A percentile compares a stretch with the other conserved stretches of the same genome.
phyloP scores from a whole-genome alignment of 2,329 filamentous ascomycete species.

The Cephalotrichum gorgonifer region DNA sequence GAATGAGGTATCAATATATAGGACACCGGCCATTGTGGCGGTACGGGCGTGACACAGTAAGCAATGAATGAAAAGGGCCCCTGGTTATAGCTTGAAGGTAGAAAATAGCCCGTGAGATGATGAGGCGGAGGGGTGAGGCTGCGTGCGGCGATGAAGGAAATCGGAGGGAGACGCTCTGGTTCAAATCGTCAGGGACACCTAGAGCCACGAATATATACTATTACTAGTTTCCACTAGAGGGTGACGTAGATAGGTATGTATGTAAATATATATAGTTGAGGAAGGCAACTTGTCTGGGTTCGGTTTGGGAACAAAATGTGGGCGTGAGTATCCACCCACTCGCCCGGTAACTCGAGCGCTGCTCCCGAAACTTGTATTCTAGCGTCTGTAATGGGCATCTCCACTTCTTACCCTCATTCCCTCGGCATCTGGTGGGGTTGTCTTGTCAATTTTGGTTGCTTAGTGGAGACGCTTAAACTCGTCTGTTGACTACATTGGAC shows the following conservation, averaged over 20 bases:
- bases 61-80: too few relatives aligned
- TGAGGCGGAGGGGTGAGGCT: background rate
- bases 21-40: background rate
- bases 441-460: background rate
- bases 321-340: too few relatives aligned
- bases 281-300: background rate
- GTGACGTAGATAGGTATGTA: background rate
- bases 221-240: too few relatives aligned
- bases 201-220: too few relatives aligned
- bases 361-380: too few relatives aligned
- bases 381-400: too few relatives aligned
- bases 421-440: background rate
- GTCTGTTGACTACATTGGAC: too few relatives aligned
- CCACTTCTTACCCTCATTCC: too few relatives aligned
- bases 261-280: background rate
- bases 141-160: background rate
- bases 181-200: background rate
- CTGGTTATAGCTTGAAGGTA: background rate
- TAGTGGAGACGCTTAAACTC: too few relatives aligned
- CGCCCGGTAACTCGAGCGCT: too few relatives aligned
- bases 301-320: background rate
- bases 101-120: background rate
- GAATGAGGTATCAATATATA: background rate
- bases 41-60: background rate
- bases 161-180: background rate